Evolutionary conservation across 345 rosid genomes (phyloP), one percentile per base, ranked within the genome.

Genomic region (Ceriops tagal): DNA sequence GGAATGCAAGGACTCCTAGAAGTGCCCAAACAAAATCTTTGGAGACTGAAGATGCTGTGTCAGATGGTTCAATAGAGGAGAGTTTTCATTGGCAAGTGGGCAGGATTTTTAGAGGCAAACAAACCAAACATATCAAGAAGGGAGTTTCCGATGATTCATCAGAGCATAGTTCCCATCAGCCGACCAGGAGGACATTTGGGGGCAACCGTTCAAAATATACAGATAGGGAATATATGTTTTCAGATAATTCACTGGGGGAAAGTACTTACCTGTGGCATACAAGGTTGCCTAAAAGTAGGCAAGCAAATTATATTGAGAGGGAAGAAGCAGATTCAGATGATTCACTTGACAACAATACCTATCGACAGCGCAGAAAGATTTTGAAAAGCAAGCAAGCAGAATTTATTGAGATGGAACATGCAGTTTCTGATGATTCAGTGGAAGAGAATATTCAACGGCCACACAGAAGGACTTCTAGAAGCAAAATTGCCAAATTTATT

Each of bases 301-400:
- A 49, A 56, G 68, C 60, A 26, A 49, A 73, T 58, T 49, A 28
- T 65, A 53, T 59, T 58, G 92, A 65, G 56, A 73, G 70, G 69
- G 86, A 79, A 61, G 69, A 76, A 81, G 86, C 69, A 67, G 69
- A 63, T 67, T 92, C 89, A 6, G 85, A 87, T 61, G 87, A 86
- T 78, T 80, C 84, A n/a, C 64, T 68, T 60, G 85, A 75, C 67
- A 77, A 79, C 47, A 60, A 34, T 57, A 58, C 64, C 71, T 71
- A 66, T 65, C 73, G 30, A 70, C 78, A 64, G 73, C 58, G 52
- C 49, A 72, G 67, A 51, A 80, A 83, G 68, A 46, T 75, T 53
- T 62, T 69, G 15, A 70, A 69, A 72, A 64, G 69, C 66, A 73
- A 68, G 70, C 73, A 71, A 73, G 61, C 78, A 68, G 77, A 68